phyloP scores from a whole-genome alignment of 345 rosid genomes.

The Eutrema yunnanense region DNA sequence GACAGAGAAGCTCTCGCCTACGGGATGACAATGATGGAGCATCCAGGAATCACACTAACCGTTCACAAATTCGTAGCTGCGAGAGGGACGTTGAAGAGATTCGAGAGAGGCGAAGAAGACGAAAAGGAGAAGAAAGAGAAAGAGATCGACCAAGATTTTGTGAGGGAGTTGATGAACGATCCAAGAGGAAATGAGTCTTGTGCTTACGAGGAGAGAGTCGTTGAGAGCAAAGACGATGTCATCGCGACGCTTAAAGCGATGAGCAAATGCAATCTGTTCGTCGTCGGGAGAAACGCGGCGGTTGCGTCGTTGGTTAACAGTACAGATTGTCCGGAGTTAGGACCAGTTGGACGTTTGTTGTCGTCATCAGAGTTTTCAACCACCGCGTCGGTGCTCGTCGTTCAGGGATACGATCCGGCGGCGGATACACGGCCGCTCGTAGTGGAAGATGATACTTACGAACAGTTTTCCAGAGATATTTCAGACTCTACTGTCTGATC shows the following conservation, averaged over 20 bases:
- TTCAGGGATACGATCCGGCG: constrained; percentile 38
- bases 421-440: constrained; percentile 27
- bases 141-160: constrained; percentile 18
- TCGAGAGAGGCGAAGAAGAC: constrained; percentile 10
- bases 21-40: constrained; percentile 51
- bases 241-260: constrained; percentile 24
- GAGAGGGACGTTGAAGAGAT: constrained; percentile 12
- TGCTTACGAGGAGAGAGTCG: constrained; percentile 28
- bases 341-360: constrained; percentile 41
- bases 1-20: constrained; percentile 58
- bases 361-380: constrained; percentile 41
- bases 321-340: constrained; percentile 43
- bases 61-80: constrained; percentile 33
- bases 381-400: constrained; percentile 40
- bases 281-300: constrained; percentile 40
- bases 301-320: constrained; percentile 22
- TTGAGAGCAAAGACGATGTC: constrained; percentile 33
- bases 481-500: constrained; percentile 16
- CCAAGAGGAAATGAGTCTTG: constrained; percentile 29
- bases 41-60: constrained; percentile 47
- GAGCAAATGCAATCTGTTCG: constrained; percentile 35
- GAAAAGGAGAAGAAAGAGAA: constrained; percentile 18
- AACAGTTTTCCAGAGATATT: constrained; percentile 12
- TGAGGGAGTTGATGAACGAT: constrained; percentile 25
- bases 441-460: constrained; percentile 16